phyloP scores from a whole-genome alignment of 2,329 filamentous ascomycete genomes.

The Beauveria australis region DNA sequence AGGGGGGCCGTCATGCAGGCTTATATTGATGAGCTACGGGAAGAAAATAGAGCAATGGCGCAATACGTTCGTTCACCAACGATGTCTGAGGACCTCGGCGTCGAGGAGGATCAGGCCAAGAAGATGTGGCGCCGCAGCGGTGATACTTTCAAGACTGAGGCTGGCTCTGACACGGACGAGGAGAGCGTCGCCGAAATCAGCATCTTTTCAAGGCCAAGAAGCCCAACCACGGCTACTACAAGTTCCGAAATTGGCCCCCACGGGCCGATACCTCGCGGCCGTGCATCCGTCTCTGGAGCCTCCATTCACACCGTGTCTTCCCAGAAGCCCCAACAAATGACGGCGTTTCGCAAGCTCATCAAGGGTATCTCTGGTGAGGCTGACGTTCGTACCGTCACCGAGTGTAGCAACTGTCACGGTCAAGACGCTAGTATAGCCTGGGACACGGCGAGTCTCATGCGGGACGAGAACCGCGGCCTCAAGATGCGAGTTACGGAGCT shows the following conservation, averaged over 20 bases:
- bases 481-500: constrained; percentile 52
- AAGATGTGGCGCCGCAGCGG: constrained; percentile 35
- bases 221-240: constrained; percentile 41
- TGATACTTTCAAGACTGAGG: constrained; percentile 34
- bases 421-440: constrained; percentile 52
- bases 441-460: constrained; percentile 54
- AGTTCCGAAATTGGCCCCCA: constrained; percentile 23
- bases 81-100: constrained; percentile 44
- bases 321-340: constrained; percentile 20
- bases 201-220: constrained; percentile 53
- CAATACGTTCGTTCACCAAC: constrained; percentile 29
- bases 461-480: constrained; percentile 54
- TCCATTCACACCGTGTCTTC: constrained; percentile 33
- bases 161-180: constrained; percentile 44
- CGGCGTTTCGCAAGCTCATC: constrained; percentile 34
- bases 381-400: constrained; percentile 19
- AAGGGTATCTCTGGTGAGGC: constrained; percentile 32
- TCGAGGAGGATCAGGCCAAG: constrained; percentile 40
- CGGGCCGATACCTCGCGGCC: constrained; percentile 4
- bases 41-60: constrained; percentile 39
- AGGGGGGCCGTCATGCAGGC: constrained; percentile 44
- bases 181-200: constrained; percentile 42
- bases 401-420: constrained; percentile 50
- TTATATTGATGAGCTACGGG: constrained; percentile 41
- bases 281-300: constrained; percentile 26